Base-by-base conservation (phyloP, 805 yeast genomes). In the Nakazawaea populi region DNA sequence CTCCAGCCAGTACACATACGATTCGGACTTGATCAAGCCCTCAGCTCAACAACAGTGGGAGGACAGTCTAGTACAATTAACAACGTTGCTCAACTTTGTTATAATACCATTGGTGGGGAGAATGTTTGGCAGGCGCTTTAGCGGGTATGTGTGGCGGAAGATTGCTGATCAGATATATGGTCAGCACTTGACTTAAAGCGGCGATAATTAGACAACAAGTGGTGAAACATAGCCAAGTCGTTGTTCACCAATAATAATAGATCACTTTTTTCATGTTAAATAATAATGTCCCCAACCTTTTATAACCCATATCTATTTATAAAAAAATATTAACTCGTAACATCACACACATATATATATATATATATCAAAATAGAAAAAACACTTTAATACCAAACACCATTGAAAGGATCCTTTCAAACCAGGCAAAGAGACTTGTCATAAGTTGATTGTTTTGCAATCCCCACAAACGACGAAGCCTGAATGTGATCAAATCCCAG, bases 11-110 rank as follows among this genome's bases (percentile, higher is more conserved):
- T 67, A 67, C 52, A 67, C 68, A 3, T 66, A 65, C 50, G 63
- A 61, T 36, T 61, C 70, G 1, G 68, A 63, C 40, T 28, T 62
- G 10, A 48, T 64, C 27, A 48, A 50, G 29, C 46, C 54, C 10
- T 54, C 79, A 36, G 84, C 88, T 1, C 87, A 83, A 57, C 74
- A 80, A 56, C 89, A 85, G 58, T 85, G 90, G 90, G 87, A 85
- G 48, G 87, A 82, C 57, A 81, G 85, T 36, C 54, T 85, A 45
- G 67, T 69, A 43, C 90, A 85, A 62, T 60, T 86, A 51, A 73
- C 72, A 39, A 77, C 77, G n/a, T 71, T 84, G 36, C 64, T 83
- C 35, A 78, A 76, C 50, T 73, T 81, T 64, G 80, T 86, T 11
- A 58, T 85, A 36, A 68, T 85, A 48, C 94, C 94, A 2, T 60